These are phyloP conservation scores for Dioszegia crocea DNA, from an alignment of 768 basidiomycete species.

Conservation along the genomic window DNA sequence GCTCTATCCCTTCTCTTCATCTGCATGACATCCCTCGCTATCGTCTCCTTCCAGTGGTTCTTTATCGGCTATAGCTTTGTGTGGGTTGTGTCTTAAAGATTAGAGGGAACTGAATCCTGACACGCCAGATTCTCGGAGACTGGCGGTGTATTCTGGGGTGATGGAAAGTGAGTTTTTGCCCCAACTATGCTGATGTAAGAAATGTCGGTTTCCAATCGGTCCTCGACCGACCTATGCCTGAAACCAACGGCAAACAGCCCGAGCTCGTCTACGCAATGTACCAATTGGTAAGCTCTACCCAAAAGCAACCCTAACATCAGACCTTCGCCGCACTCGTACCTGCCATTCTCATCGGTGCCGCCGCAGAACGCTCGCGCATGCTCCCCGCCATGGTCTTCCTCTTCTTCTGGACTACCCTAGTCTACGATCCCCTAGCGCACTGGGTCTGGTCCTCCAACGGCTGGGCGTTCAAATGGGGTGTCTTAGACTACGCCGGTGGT, in stretches of 20 bases:
- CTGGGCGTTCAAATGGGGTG: conserved; percentile 72
- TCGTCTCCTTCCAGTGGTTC: conserved; percentile 52
- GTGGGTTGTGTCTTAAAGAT: too few relatives aligned
- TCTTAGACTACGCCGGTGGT: conserved; percentile 73
- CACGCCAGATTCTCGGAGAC: conserved; percentile 48
- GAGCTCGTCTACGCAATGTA: conserved; percentile 47
- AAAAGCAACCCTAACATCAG: neutral
- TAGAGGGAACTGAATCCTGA: too few relatives aligned
- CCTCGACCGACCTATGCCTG: conserved; percentile 46
- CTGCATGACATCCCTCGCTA: conserved; percentile 68
- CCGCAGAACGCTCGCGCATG: conserved; percentile 81
- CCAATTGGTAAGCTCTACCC: conserved; percentile 24
- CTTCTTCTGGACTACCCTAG: conserved; percentile 79
- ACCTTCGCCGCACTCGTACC: conserved; percentile 65
- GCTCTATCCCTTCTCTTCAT: conserved; percentile 85
- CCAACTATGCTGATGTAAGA: conserved; percentile 6
- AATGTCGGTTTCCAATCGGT: conserved; percentile 48
- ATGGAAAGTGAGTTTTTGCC: conserved; percentile 33
- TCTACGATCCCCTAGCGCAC: conserved; percentile 90
- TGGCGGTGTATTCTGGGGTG: conserved; percentile 48
- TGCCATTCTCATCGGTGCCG: conserved; percentile 70
- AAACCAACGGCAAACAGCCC: conserved; percentile 49
- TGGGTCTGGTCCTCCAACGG: conserved; percentile 90
- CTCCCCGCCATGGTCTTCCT: conserved; percentile 84
- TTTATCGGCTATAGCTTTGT: conserved; percentile 48